Evolutionary conservation across 768 basidiomycete species (phyloP), one percentile per base, ranked within the genome.

Genomic region (Termitomyces sp.): DNA sequence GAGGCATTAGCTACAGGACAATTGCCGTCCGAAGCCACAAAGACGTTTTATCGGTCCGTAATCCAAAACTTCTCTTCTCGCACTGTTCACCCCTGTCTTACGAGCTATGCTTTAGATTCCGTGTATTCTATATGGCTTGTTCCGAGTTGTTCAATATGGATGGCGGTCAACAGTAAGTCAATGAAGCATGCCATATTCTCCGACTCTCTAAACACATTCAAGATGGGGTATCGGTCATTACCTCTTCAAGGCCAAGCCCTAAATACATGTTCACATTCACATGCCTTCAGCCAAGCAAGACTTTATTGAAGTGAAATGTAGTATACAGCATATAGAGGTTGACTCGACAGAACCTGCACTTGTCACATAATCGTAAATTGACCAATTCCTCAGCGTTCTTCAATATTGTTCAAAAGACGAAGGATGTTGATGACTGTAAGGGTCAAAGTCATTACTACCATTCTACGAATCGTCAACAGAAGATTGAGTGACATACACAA

Each of bases 341-440:
- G 28, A 28, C 26, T 38, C 36, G 32, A n/a, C n/a, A 46, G 33
- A 30, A 13, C 14, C 6, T 12, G 51, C 28, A 12, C 51, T 53
- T 12, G 28, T n/a, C n/a, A 30, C 40, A 48, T 35, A 3, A 8
- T 28, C 26, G 18, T 35, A 12, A 28, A 8, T 28, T 28, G 26
- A 48, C 35, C 3, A n/a, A 36, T 30, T 18, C 16, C 20, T 75
- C 65, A 82, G 36, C 75, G 76, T n/a, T 82, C 81, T 64, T 82
- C 76, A 50, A 81, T 44, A 63, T 83, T 75, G 65, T 86, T 91
- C 66, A 95, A 71, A 61, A 95, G 79, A 61, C 93, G 89, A 56
- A 95, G 83, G 67, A 95, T 93, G 71, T 80, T 89, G 68, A 95
- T 72, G 84, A 95, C 89, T 90, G 47, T 5, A 18, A 48, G 26